Percentiles rank a stretch among this genome's conserved stretches.
Conservation (phyloP, 2,329 filamentous ascomycete genomes). For the Cytospora schulzeri region DNA sequence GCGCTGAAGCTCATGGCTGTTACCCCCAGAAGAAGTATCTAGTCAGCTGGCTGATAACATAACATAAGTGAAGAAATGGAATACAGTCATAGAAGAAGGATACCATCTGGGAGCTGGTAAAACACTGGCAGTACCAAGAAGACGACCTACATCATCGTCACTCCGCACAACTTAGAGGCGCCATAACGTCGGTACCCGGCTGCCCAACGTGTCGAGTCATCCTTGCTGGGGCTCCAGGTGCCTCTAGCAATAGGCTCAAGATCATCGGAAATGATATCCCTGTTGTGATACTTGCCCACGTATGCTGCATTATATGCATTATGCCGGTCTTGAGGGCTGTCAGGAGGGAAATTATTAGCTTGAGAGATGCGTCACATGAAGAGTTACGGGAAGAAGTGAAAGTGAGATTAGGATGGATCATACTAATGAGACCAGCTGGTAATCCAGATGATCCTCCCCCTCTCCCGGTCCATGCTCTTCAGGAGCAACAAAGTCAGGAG, state of each 20-base stretch:
- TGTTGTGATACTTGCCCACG: neutral
- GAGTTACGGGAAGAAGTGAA: no score
- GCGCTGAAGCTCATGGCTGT: constrained; percentile 4
- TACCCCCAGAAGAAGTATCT: fast-evolving
- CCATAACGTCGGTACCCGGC: constrained; percentile 8
- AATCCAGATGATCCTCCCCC: constrained; percentile 29
- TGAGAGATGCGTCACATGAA: neutral
- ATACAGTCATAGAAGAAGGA: no score
- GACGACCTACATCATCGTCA: constrained; percentile 2
- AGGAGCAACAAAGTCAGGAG: constrained; percentile 31
- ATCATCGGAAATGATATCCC: neutral
- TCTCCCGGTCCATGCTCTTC: constrained; percentile 30
- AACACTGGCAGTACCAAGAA: no score
- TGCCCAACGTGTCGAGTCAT: neutral
- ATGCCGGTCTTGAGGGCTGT: neutral
- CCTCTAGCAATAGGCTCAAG: neutral
- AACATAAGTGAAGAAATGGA: neutral
- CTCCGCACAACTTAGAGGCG: neutral
- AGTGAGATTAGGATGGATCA: neutral
- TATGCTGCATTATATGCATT: constrained; percentile 1
- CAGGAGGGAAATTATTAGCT: neutral
- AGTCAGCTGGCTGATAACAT: neutral
- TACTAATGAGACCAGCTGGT: constrained; percentile 25
- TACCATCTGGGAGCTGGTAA: neutral
- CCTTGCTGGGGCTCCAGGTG: neutral